Evolutionary conservation across 2,329 filamentous ascomycete species (phyloP), one percentile per base, ranked within the genome.

Genomic region (Penicillium sp.): DNA sequence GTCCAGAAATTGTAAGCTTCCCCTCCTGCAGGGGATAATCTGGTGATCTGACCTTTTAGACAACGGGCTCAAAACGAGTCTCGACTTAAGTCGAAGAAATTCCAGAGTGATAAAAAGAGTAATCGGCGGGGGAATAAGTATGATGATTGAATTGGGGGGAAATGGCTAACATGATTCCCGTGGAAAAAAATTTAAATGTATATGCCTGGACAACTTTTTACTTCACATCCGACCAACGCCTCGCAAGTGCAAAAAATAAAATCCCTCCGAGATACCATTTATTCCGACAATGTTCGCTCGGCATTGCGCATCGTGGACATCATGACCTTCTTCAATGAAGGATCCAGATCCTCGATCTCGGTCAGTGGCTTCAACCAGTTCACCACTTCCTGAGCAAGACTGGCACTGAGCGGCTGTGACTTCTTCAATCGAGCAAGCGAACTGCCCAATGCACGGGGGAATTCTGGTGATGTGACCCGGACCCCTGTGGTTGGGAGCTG

Each of bases 401-500:
- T 67, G 60, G 49, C 73, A 60, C 72, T 60, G 42, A 76, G 66
- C n/a, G 52, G 52, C 35, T 78, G 71, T 22, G 79, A 75, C 52
- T 78, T 77, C 66, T 82, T 86, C 58, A 97, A 72, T 44, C 81
- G 78, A 1, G 80, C 77, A 50, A 97, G 77, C 7, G 86, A 82
- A 55, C 83, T 80, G 48, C 85, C 83, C 57, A 97, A 75, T 46
- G 86, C 88, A 41, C 81, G 78, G 6, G 92, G 89, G 73, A 96
- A 96, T 4, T 86, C 84, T 7, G 87, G 79, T 2, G 88, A 88
- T 31, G 79, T 77, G 5, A 82, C 72, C 25, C 82, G 81, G 15
- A 92, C 73, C 20, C 86, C 87, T 48, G 89, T 77, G 2, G 95
- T 78, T 4, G 89, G 85, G 64, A 88, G 82, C 66, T 83, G 86